Percentiles rank a stretch among this genome's conserved stretches.
These are phyloP conservation scores for Knufia fluminis DNA, from an alignment of 2,329 filamentous ascomycete genomes.

Conservation along the genomic window DNA sequence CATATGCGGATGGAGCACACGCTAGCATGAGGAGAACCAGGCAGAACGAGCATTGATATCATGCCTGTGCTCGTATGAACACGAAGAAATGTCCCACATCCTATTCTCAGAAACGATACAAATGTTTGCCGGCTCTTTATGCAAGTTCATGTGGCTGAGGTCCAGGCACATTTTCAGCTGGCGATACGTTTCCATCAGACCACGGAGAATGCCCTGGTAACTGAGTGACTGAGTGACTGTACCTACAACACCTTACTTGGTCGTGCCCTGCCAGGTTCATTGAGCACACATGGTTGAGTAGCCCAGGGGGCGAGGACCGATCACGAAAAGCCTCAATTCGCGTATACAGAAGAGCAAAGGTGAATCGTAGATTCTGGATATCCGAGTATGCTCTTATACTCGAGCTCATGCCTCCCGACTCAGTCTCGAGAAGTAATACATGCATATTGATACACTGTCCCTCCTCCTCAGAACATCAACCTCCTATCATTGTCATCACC, in stretches of 20 bases:
- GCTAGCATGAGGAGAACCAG: not conserved
- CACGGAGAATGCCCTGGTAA: no score
- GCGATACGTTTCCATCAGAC: no score
- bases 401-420: not conserved
- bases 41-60: not conserved
- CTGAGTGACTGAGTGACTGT: no score
- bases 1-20: not conserved
- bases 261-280: no score
- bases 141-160: no score
- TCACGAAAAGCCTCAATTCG: no score
- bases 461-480: not conserved
- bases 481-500: conserved; percentile 17
- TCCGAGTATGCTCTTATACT: not conserved
- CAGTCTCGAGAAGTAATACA: not conserved
- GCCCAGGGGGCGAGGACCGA: no score
- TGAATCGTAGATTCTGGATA: no score
- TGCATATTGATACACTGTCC: conserved; percentile 1
- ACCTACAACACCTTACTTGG: no score
- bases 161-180: no score
- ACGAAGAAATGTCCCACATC: not conserved
- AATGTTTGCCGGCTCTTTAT: not conserved
- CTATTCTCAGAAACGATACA: not conserved
- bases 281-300: no score
- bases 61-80: not conserved
- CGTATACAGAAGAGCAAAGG: no score